Percentiles rank a stretch among this genome's conserved stretches.
Evolutionary conservation across 306 rosid genomes (phyloP).

Genomic region (Casuarina cunninghamiana): DNA sequence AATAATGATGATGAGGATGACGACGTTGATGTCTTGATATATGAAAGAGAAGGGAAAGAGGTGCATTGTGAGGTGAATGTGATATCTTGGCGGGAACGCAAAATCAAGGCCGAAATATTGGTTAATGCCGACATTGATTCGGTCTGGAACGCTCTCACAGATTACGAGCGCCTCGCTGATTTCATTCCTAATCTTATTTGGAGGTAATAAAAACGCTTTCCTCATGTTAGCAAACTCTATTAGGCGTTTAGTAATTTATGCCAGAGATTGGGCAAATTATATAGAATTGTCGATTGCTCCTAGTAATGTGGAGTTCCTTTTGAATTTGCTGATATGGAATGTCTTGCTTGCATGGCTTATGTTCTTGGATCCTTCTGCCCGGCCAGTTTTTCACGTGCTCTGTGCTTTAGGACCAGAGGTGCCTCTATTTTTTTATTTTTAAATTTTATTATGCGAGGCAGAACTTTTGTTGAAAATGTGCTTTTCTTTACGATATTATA

Average conservation of each 20-base stretch:
- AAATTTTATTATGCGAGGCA: too few species aligned
- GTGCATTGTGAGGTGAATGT: constrained; percentile 80
- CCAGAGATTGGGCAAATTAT: too few species aligned
- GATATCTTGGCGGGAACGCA: constrained; percentile 85
- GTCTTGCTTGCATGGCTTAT: too few species aligned
- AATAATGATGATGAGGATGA: neutral
- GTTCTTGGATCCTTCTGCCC: neutral
- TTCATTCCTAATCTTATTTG: constrained; percentile 90
- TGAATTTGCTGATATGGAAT: too few species aligned
- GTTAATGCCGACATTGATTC: constrained; percentile 69
- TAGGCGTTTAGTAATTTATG: too few species aligned
- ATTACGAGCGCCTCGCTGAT: constrained; percentile 87
- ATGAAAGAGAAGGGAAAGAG: constrained; percentile 35
- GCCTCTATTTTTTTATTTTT: too few species aligned
- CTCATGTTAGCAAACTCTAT: neutral
- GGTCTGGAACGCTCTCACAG: constrained; percentile 86
- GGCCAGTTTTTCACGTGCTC: neutral
- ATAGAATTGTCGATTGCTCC: too few species aligned
- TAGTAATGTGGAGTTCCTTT: too few species aligned
- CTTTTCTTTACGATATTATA: too few species aligned
- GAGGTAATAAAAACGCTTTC: constrained; percentile 45
- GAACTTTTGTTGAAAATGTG: too few species aligned
- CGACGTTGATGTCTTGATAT: constrained; percentile 3
- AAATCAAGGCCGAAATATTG: constrained; percentile 55
- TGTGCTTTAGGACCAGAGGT: neutral